Conservation (phyloP, 768 basidiomycete species). For the Udeniomyces megalosporus region DNA sequence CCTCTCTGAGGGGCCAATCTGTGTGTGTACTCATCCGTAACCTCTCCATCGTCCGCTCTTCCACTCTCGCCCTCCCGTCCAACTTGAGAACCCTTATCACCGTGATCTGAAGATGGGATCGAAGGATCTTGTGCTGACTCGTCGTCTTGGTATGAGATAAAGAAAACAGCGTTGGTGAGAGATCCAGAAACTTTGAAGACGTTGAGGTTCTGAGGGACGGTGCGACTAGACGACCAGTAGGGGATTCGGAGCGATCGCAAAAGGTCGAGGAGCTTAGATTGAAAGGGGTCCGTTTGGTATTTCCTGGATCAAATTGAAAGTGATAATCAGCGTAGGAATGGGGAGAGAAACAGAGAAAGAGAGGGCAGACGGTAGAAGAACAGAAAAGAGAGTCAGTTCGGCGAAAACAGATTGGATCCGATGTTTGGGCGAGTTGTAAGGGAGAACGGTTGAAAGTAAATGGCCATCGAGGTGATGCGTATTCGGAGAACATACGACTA, state of each 20-base stretch:
- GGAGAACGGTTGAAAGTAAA: too few species aligned
- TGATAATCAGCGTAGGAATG: too few species aligned
- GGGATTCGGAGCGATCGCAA: slow-evolving; percentile 19
- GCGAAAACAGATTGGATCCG: too few species aligned
- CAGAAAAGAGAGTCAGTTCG: background rate
- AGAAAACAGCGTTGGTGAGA: slow-evolving; percentile 91
- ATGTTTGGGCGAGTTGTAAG: too few species aligned
- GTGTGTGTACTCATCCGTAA: too few species aligned
- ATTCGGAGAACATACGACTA: too few species aligned
- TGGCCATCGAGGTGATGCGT: too few species aligned
- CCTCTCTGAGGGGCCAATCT: too few species aligned
- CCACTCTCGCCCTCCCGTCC: background rate
- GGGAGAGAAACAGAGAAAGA: background rate
- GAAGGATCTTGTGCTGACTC: too few species aligned
- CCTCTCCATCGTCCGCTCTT: background rate
- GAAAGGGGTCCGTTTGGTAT: slow-evolving; percentile 1
- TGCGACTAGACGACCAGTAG: slow-evolving; percentile 25
- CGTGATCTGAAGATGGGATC: too few species aligned
- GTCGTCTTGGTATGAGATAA: slow-evolving; percentile 52
- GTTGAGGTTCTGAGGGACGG: slow-evolving; percentile 32
- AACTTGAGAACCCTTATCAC: too few species aligned
- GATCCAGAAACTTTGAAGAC: slow-evolving; percentile 77
- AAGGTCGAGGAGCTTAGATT: background rate
- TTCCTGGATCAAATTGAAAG: too few species aligned
- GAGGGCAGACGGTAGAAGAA: background rate